Base-by-base conservation (phyloP, 768 basidiomycete species). In the Pulveroboletus sp. region DNA sequence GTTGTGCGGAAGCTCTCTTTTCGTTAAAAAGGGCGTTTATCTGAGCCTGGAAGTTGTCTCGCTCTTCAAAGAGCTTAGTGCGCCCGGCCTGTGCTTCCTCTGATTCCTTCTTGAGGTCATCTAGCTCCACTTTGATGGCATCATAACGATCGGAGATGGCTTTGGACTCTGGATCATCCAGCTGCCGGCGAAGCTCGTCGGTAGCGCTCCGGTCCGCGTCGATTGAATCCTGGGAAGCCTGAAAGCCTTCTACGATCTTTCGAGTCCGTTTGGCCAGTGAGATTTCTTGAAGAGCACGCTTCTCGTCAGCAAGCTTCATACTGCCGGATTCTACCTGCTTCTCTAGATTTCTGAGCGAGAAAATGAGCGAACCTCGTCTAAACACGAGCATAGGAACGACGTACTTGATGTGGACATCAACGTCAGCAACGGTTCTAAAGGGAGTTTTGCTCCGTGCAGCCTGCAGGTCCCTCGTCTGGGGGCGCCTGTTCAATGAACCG, bases 231-330 rank as follows among this genome's bases (percentile, higher is more conserved):
- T 96, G 86, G 39, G 88, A 78, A 0, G 80, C 72, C 57, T 90
- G 82, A 75, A 94, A 93, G 46, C 77, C 66, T 68, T 98, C 93
- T 50, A 98, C 83, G 11, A 73, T 71, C 64, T 78, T 84, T 45
- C 91, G 84, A 51, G 70, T 76, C 38, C 91, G 86, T 63, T 80
- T 89, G 54, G 76, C 72, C 39, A 78, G 76, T 54, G 77, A 81
- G 54, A 99, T 95, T 60, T 98, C 95, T 57, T 81, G 79, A n/a
- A 99, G 77, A 5, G 93, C 89, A 45, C 92, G 85, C 72, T 96
- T 97, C 71, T 99, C 96, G 49, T 96, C 94, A 26, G 84, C 93
- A 51, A 98, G 77, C 65, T 91, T 96, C 78, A 99, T 77, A 51
- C 61, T 81, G 24, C 95, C 95, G 5, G 90, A 90, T 64, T 98